Conservation (phyloP, 768 basidiomycete genomes). For the Paxillus involutus region DNA sequence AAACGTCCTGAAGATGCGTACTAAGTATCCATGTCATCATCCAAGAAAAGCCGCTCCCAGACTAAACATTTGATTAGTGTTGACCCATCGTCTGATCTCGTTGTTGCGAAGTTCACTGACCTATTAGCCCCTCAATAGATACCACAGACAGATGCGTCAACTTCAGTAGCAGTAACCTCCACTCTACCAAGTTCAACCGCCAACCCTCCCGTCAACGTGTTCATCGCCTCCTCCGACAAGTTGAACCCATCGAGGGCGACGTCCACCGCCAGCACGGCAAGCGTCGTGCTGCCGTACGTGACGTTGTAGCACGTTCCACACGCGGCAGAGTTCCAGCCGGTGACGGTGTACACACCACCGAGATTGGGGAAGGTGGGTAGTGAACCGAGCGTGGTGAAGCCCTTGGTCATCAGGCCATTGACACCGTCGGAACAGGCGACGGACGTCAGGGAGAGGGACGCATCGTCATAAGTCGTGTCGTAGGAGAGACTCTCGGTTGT, state of each 20-base stretch:
- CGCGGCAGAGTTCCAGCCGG: slow-evolving; percentile 24
- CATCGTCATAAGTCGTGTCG: slow-evolving; percentile 31
- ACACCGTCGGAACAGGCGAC: slow-evolving; percentile 35
- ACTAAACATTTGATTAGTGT: neutral
- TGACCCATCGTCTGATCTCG: neutral
- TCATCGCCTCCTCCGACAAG: slow-evolving; percentile 53
- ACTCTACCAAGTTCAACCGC: slow-evolving; percentile 50
- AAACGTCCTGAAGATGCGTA: neutral
- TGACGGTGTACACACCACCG: slow-evolving; percentile 33
- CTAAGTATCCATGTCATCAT: neutral
- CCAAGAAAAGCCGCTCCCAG: neutral
- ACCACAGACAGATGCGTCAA: slow-evolving; percentile 50
- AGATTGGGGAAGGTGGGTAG: slow-evolving; percentile 33
- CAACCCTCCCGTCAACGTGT: slow-evolving; percentile 47
- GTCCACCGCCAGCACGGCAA: slow-evolving; percentile 31
- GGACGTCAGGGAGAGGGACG: slow-evolving; percentile 9
- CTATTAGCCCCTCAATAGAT: slow-evolving; percentile 1
- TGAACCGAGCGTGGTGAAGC: slow-evolving; percentile 32
- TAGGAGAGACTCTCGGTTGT: slow-evolving; percentile 22
- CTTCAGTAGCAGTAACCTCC: slow-evolving; percentile 40
- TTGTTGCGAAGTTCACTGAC: neutral
- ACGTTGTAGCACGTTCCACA: slow-evolving; percentile 36
- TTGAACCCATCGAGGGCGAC: slow-evolving; percentile 39
- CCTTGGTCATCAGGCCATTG: slow-evolving; percentile 29
- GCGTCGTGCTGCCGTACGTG: slow-evolving; percentile 21